Evolutionary conservation across 306 rosid species (phyloP), one percentile per base, ranked within the genome.

Genomic region (Corylus heterophylla): DNA sequence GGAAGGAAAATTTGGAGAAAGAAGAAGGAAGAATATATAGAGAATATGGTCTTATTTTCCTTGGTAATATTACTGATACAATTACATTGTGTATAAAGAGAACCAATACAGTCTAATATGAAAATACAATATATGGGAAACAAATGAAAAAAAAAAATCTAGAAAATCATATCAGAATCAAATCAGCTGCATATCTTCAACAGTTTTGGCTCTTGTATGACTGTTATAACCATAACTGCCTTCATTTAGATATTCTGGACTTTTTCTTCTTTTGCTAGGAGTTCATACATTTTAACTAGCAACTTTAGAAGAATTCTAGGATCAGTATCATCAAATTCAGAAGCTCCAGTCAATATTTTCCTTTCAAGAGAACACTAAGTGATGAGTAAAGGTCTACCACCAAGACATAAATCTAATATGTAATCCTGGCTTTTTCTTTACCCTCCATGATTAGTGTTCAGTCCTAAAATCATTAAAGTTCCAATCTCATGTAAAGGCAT

Each of bases 211-310:
- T 78, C 74, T 50, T 72, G 10, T 69, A 77, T 78, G 27, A 62
- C 64, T 49, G 47, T 64, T 71, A 72, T 47, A 22, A 78, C 63
- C 14, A 54, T 12, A 27, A n/a, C 71, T 29, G 29, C 42, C 11
- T 47, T 27, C 42, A 75, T 68, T 69, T 2, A n/a, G 52, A 79
- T 29, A 71, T 56, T 37, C 39, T 64, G 8, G 27, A 22, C 18
- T 17, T 67, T 67, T 27, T 6, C 50, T 39, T 67, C 50, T 18
- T 37, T 67, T 67, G 50, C 71, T 18, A 67, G 48, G 71, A 67
- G 71, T 72, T 62, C 8, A 11, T 44, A 76, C n/a, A 67, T 44
- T 49, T 75, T 74, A 81, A 74, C 82, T 49, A 74, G 52, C 71
- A 29, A 81, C 25, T 27, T 64, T 66, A 64, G 72, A 51, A 12